Evolutionary conservation across 1,284 basidiomycete genomes (phyloP).

Genomic region (Trametes polyzona): DNA sequence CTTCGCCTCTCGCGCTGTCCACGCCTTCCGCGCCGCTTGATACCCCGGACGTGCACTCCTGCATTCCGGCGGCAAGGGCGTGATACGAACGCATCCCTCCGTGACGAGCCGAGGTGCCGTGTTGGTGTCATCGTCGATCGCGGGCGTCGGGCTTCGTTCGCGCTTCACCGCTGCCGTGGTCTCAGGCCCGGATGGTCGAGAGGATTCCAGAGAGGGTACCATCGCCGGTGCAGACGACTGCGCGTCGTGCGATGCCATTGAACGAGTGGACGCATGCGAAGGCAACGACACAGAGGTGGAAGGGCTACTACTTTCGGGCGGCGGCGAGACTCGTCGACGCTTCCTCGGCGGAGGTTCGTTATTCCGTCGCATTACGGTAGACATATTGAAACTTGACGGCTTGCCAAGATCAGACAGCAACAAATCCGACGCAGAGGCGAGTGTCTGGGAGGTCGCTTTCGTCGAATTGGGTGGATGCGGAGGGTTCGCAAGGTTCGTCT

Average conservation of each 20-base stretch:
- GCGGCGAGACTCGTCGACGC: not conserved
- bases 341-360: not conserved
- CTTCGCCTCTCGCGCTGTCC: conserved; percentile 24
- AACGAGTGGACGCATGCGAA: not conserved
- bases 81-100: conserved; percentile 29
- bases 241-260: not conserved
- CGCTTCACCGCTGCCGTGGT: conserved; percentile 23
- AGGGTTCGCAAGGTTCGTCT: too few relatives aligned
- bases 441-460: too few relatives aligned
- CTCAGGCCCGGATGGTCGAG: not conserved
- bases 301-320: not conserved
- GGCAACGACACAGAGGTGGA: not conserved
- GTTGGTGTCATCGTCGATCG: not conserved
- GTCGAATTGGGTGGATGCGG: too few relatives aligned
- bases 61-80: conserved; percentile 31
- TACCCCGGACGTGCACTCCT: conserved; percentile 18
- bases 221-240: not conserved
- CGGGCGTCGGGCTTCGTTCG: conserved; percentile 33
- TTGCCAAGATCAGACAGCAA: conserved; percentile 1
- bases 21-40: conserved; percentile 22
- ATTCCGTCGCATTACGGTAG: not conserved
- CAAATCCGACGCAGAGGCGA: conserved; percentile 5
- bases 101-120: conserved; percentile 20
- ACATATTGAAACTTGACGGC: not conserved
- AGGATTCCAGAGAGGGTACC: not conserved